Base-by-base conservation (phyloP, 352 stramenopile species). In the Pythium sukuiense region DNA sequence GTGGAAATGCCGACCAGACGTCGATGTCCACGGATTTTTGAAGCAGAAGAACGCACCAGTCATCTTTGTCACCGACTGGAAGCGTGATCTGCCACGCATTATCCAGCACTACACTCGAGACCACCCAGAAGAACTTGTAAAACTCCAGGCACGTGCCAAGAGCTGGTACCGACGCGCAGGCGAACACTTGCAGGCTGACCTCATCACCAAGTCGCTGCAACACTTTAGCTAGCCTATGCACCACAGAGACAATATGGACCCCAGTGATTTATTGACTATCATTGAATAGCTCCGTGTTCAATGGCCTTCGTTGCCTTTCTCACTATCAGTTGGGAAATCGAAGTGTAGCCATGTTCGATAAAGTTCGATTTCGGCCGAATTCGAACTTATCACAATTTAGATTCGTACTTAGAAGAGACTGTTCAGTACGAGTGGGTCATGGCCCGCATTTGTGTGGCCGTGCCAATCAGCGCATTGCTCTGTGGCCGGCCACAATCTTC, bases 1-100 rank as follows among this genome's bases (percentile, higher is more conserved):
- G 3, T 89, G 80, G 80, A 80, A 79, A 6, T 89, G 80, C 41
- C 67, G 78, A 16, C 74, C 72, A 18, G 73, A 85, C 63, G 33
- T 18, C 0, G 80, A 89, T 45, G 68, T 89, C 9, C 80, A 89
- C 35, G 67, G 74, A 0, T 72, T 89, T 20, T 69, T 89, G 45
- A 80, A 73, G 24, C 65, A 70, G 4, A 70, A 83, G 30, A 67
- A 83, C n/a, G 80, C 78, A 2, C 80, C 80, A 1, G 80, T 89
- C 46, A 61, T 89, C 12, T 89, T 89, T 20, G 75, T 89, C 0
- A 73, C 35, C 26, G 76, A 89, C 65, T 89, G 80, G 80, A 76
- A 76, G 60, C 74, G 71, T 6, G 80, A 87, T 62, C 61, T 89
- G 11, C 75, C 77, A 12, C 55, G 59, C 3, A 49, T 87, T 4